Percentiles rank a stretch among this genome's conserved stretches.
Conservation (phyloP, 176 grass and related monocot species). For the Rhipidocladum racemiflorum region DNA sequence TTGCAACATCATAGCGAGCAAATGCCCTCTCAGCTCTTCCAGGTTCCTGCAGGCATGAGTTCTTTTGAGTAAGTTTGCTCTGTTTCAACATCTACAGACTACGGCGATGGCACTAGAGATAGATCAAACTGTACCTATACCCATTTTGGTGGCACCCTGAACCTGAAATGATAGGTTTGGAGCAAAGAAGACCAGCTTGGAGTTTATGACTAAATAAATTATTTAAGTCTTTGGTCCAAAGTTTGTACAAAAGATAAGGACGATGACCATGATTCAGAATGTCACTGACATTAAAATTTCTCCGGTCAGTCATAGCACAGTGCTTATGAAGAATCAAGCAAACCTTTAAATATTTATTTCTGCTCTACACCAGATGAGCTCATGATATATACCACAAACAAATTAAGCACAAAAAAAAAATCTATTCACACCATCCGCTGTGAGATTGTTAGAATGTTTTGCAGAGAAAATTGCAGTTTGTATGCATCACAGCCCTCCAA, state of each 20-base stretch:
- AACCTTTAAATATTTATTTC: neutral
- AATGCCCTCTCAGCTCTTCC: constrained; percentile 64
- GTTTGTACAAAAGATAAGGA: too few relatives aligned
- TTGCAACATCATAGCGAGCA: constrained; percentile 31
- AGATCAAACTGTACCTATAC: too few relatives aligned
- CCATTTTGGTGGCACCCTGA: too few relatives aligned
- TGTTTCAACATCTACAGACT: neutral
- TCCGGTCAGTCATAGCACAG: neutral
- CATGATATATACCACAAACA: neutral
- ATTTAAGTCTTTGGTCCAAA: too few relatives aligned
- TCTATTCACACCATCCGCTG: neutral
- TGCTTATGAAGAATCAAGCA: neutral
- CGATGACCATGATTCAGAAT: neutral
- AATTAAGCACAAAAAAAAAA: neutral
- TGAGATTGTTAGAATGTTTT: neutral
- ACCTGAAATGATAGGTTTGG: too few relatives aligned
- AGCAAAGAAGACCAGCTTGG: too few relatives aligned
- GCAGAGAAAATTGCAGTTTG: neutral
- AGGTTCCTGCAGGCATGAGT: constrained; percentile 38
- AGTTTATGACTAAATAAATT: too few relatives aligned
- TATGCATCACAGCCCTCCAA: neutral
- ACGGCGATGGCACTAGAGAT: neutral
- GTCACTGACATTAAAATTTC: neutral
- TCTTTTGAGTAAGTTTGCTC: constrained; percentile 9
- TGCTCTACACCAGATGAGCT: neutral